Conservation (phyloP, 768 basidiomycete genomes). For the Macrolepiota albuminosa region DNA sequence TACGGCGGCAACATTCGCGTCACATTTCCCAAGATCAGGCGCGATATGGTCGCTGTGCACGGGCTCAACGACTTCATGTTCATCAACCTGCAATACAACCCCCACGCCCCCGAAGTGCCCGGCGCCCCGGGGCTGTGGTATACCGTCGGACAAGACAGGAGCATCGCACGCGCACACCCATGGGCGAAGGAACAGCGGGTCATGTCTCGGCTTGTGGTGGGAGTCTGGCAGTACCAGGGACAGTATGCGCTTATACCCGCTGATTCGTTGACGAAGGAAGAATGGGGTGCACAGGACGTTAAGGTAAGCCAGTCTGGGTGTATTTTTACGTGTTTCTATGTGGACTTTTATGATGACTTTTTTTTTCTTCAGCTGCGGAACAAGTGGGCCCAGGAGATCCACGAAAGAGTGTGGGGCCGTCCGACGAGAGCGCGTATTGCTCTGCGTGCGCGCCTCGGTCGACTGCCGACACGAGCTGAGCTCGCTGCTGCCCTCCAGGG, state of each 20-base stretch:
- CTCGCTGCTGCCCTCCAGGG: not conserved
- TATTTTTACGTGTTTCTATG: not conserved
- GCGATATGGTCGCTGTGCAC: constrained; percentile 18
- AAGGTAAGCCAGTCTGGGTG: not conserved
- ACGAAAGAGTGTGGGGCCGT: constrained; percentile 2
- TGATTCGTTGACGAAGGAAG: constrained; percentile 11
- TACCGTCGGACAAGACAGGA: not conserved
- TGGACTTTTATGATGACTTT: not conserved
- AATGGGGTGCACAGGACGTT: constrained; percentile 7
- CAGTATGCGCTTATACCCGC: constrained; percentile 9
- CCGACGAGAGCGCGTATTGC: constrained; percentile 10
- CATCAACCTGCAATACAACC: constrained; percentile 25
- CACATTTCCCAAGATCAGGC: constrained; percentile 21
- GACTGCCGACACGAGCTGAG: constrained; percentile 7
- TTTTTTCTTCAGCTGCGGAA: constrained; percentile 1
- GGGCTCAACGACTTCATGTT: constrained; percentile 30
- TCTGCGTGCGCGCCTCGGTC: constrained; percentile 1
- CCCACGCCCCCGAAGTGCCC: constrained; percentile 29
- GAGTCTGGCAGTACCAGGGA: constrained; percentile 16
- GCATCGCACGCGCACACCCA: not conserved
- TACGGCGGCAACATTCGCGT: constrained; percentile 32
- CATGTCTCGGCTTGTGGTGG: not conserved
- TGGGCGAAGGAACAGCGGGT: constrained; percentile 4
- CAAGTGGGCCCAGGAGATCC: constrained; percentile 4
- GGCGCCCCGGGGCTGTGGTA: constrained; percentile 32